Conservation (phyloP, 257 asterid species). For the Henckelia pumila region DNA sequence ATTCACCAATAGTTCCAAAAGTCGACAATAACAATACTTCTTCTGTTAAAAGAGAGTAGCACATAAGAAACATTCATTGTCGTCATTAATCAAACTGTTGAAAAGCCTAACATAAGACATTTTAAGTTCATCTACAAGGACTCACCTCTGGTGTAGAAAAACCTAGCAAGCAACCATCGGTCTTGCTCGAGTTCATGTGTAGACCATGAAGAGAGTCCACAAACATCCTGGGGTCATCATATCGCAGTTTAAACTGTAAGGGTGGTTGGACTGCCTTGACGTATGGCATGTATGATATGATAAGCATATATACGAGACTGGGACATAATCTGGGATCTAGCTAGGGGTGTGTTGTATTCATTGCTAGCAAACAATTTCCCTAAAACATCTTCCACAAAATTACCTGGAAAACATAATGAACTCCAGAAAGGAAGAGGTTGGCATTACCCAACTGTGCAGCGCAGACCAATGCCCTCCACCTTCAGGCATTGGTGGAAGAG, state of each 20-base stretch:
- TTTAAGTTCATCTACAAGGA: slow-evolving; percentile 3
- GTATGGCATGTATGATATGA: neutral
- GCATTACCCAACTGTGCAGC: slow-evolving; percentile 98
- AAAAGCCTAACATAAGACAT: neutral
- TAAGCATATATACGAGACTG: neutral
- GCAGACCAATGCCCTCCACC: slow-evolving; percentile 93
- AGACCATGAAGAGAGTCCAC: slow-evolving; percentile 76
- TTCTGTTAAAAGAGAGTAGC: slow-evolving; percentile 48
- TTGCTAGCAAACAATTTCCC: neutral
- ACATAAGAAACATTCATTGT: slow-evolving; percentile 24
- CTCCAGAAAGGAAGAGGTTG: slow-evolving; percentile 90
- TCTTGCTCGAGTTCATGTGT: slow-evolving; percentile 41
- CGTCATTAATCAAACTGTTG: neutral
- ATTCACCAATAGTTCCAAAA: slow-evolving; percentile 72
- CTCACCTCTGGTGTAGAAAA: slow-evolving; percentile 68
- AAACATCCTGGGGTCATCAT: slow-evolving; percentile 65
- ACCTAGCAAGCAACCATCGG: slow-evolving; percentile 56
- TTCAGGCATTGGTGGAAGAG: slow-evolving; percentile 99
- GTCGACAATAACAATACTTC: slow-evolving; percentile 80
- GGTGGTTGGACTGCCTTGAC: slow-evolving; percentile 9
- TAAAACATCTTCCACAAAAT: neutral
- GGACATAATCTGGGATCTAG: neutral
- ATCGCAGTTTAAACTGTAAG: slow-evolving; percentile 19
- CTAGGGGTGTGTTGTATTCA: neutral
- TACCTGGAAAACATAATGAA: slow-evolving; percentile 95